Evolutionary conservation across 2,329 filamentous ascomycete species (phyloP).

Genomic region (Epichloe festucae): DNA sequence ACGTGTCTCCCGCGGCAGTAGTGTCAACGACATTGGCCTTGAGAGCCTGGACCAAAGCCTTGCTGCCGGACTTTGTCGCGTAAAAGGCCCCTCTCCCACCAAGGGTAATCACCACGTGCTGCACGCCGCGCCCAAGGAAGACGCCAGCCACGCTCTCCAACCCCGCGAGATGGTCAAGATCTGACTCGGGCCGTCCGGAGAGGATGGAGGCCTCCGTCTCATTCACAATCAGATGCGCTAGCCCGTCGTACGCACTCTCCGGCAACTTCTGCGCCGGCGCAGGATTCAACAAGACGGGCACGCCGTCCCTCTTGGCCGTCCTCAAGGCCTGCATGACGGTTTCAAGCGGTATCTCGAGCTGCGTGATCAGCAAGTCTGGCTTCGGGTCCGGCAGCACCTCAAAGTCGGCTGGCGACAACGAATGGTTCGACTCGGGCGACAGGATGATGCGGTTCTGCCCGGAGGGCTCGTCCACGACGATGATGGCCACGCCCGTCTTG

Average conservation of each 20-base stretch:
- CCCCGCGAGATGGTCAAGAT: constrained; percentile 33
- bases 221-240: constrained; percentile 77
- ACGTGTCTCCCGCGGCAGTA: constrained; percentile 88
- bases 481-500: constrained; percentile 60
- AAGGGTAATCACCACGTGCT: constrained; percentile 71
- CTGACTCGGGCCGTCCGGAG: constrained; percentile 37
- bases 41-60: constrained; percentile 45
- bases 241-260: constrained; percentile 46
- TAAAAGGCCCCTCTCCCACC: constrained; percentile 69
- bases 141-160: constrained; percentile 35
- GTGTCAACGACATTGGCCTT: constrained; percentile 77
- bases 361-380: constrained; percentile 58
- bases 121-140: constrained; percentile 59
- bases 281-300: constrained; percentile 70
- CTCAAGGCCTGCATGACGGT: constrained; percentile 50
- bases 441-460: constrained; percentile 69
- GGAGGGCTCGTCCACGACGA: constrained; percentile 59
- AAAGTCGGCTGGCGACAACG: constrained; percentile 25
- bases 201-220: constrained; percentile 78
- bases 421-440: constrained; percentile 57
- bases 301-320: constrained; percentile 31
- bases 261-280: constrained; percentile 64
- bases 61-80: constrained; percentile 28
- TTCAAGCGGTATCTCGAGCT: constrained; percentile 61
- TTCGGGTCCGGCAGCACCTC: constrained; percentile 18